phyloP scores from a whole-genome alignment of 2,329 filamentous ascomycete genomes.

The Talaromyces sp. region DNA sequence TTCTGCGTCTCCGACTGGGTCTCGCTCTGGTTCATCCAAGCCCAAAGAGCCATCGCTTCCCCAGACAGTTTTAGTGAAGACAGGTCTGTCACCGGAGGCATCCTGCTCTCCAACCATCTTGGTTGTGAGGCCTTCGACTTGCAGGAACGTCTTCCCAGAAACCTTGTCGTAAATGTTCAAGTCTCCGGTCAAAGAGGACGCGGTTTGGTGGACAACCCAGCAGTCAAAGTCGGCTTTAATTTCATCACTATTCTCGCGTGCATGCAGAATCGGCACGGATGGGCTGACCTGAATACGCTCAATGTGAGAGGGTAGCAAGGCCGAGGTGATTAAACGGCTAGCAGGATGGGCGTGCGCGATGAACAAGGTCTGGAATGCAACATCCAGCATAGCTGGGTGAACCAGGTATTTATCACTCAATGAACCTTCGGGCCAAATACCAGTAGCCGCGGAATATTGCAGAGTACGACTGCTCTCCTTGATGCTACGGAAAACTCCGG shows the following conservation, averaged over 20 bases:
- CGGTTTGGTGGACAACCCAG: background rate
- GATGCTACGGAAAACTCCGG: slow-evolving; percentile 19
- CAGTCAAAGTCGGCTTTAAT: background rate
- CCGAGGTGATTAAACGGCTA: slow-evolving; percentile 5
- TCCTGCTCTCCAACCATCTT: background rate
- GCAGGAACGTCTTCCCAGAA: background rate
- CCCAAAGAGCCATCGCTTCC: background rate
- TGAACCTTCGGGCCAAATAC: slow-evolving; percentile 5
- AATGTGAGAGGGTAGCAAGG: slow-evolving; percentile 16
- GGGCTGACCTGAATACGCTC: background rate
- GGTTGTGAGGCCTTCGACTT: slow-evolving; percentile 3
- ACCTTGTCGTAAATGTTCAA: background rate
- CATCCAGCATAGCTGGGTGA: slow-evolving; percentile 9
- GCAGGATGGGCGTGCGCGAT: slow-evolving; percentile 14
- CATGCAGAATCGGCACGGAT: background rate
- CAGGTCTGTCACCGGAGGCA: background rate
- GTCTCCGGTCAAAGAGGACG: background rate
- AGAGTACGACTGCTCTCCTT: slow-evolving; percentile 7
- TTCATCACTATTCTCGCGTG: background rate
- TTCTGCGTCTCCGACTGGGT: background rate
- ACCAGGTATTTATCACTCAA: slow-evolving; percentile 15
- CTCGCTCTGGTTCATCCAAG: background rate
- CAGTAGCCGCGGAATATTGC: slow-evolving; percentile 15
- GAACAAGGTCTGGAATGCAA: slow-evolving; percentile 9
- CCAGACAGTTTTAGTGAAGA: slow-evolving; percentile 4